Conservation (phyloP, 2,329 filamentous ascomycete species). For the Pleomassaria siparia region DNA sequence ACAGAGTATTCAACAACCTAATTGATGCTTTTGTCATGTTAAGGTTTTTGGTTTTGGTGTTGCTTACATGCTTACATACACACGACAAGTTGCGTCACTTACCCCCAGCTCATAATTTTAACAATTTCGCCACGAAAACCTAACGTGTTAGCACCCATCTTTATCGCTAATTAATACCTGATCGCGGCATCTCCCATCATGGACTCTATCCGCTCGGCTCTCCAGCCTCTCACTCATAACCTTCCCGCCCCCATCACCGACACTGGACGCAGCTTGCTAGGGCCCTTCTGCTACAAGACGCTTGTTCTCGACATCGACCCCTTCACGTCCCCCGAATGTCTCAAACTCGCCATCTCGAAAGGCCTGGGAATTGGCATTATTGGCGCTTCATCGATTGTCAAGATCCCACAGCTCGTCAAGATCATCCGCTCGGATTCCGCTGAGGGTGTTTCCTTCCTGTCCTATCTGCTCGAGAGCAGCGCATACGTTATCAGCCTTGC, state of each 20-base stretch:
- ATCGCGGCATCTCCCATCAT: conserved; percentile 29
- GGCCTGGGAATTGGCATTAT: conserved; percentile 92
- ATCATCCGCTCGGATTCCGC: conserved; percentile 78
- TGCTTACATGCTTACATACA: no score
- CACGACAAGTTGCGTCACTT: no score
- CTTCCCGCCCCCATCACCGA: conserved; percentile 43
- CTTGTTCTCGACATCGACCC: conserved; percentile 82
- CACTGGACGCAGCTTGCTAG: conserved; percentile 62
- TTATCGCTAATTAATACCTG: no score
- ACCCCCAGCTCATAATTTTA: no score
- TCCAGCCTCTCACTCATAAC: conserved; percentile 50
- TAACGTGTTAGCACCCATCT: background rate
- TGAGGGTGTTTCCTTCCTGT: conserved; percentile 82
- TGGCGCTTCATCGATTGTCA: conserved; percentile 84
- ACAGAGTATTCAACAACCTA: no score
- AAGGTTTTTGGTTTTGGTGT: no score
- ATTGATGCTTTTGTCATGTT: no score
- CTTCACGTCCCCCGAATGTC: conserved; percentile 71
- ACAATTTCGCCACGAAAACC: no score
- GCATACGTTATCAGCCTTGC: conserved; percentile 86
- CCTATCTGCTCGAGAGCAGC: conserved; percentile 88
- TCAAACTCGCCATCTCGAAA: conserved; percentile 90
- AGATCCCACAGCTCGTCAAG: conserved; percentile 96
- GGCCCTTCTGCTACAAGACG: conserved; percentile 78
- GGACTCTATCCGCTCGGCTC: conserved; percentile 47